A percentile compares a stretch with the other conserved stretches of the same genome.
Conservation (phyloP, 2,329 filamentous ascomycete species). For the Talaromyces sp. region DNA sequence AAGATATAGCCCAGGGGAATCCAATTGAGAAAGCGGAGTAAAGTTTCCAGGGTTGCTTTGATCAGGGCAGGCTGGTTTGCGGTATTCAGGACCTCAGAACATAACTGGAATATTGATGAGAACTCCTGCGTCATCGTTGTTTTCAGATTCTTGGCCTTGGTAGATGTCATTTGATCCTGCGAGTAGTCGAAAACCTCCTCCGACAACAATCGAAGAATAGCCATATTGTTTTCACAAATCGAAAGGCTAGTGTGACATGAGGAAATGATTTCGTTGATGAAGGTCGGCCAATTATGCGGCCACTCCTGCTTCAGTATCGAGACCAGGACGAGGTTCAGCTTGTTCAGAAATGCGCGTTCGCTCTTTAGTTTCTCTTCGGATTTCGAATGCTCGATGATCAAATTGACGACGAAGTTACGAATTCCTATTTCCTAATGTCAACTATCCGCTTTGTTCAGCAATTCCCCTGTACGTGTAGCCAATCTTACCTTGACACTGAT, state of each 20-base stretch:
- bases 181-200: constrained; percentile 99
- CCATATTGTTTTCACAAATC: constrained; percentile 99
- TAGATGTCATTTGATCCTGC: constrained; percentile 97
- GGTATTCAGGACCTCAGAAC: constrained; percentile 88
- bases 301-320: constrained; percentile 99
- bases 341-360: constrained; percentile 90
- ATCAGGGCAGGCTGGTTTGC: constrained; percentile 84
- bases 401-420: constrained; percentile 97
- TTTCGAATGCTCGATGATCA: constrained; percentile 90
- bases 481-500: constrained; percentile 79
- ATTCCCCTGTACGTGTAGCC: not conserved
- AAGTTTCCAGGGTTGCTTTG: constrained; percentile 93
- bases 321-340: constrained; percentile 94
- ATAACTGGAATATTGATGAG: constrained; percentile 96
- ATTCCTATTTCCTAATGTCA: constrained; percentile 62
- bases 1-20: constrained; percentile 98
- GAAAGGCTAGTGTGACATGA: constrained; percentile 93
- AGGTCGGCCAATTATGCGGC: constrained; percentile 99
- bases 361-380: constrained; percentile 81
- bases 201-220: constrained; percentile 87
- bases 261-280: constrained; percentile 99
- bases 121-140: constrained; percentile 99
- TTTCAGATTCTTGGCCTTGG: constrained; percentile 94
- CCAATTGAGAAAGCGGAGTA: constrained; percentile 97
- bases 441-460: not conserved